Percentiles rank a stretch among this genome's conserved stretches.
Evolutionary conservation across 2,329 filamentous ascomycete species (phyloP).

Genomic region (Penicillium psychrosexuale): DNA sequence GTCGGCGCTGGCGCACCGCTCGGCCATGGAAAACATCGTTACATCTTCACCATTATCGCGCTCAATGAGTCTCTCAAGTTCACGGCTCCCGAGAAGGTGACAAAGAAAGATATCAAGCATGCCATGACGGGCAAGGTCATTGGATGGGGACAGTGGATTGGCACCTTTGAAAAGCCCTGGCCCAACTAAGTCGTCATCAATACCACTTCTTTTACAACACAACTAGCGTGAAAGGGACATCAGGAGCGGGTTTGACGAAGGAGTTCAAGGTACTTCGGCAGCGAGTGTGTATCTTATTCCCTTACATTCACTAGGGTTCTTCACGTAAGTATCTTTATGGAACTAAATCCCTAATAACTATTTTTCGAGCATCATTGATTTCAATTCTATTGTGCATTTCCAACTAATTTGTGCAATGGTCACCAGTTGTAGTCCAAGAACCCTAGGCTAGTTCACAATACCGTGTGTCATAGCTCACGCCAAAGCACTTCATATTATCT

Average conservation of each 20-base stretch:
- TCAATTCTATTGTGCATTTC: no score
- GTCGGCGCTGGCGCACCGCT: conserved; percentile 26
- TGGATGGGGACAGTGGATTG: conserved; percentile 35
- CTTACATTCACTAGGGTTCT: background rate
- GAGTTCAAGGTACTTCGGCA: background rate
- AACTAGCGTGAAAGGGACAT: background rate
- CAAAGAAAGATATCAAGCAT: conserved; percentile 26
- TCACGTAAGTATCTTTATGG: background rate
- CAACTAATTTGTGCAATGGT: background rate
- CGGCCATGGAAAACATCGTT: conserved; percentile 35
- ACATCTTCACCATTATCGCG: conserved; percentile 33
- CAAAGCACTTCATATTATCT: background rate
- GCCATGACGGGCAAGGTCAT: conserved; percentile 30
- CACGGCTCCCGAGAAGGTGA: conserved; percentile 19
- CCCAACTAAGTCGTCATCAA: conserved; percentile 1
- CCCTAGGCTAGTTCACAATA: background rate
- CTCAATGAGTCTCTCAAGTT: conserved; percentile 26
- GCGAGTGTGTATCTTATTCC: background rate
- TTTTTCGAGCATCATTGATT: background rate
- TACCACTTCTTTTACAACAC: background rate
- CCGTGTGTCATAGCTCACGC: background rate
- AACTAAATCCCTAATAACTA: background rate
- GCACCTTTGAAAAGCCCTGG: conserved; percentile 29
- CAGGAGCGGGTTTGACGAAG: background rate
- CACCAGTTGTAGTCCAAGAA: background rate